phyloP scores from a whole-genome alignment of 208 protist species.

The Novymonas esmeraldas region DNA sequence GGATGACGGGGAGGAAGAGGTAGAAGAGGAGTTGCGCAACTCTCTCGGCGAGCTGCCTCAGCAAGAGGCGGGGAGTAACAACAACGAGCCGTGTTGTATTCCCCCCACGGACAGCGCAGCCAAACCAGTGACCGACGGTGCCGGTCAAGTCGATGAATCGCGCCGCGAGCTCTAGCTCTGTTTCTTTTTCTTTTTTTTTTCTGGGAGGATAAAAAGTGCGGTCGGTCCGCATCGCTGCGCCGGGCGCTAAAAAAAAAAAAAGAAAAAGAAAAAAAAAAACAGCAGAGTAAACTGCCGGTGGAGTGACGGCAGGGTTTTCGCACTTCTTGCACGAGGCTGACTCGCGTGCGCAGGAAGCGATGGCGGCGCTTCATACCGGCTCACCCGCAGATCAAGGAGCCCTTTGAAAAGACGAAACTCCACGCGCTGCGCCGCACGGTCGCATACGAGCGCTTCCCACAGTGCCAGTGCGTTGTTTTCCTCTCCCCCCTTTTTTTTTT shows the following conservation, averaged over 20 bases:
- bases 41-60: background rate
- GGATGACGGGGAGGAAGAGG: background rate
- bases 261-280: background rate
- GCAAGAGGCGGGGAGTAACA: background rate
- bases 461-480: too few species aligned
- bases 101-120: background rate
- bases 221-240: too few species aligned
- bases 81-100: background rate
- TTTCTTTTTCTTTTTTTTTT: constrained; percentile 14
- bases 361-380: too few species aligned
- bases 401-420: too few species aligned
- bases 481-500: too few species aligned
- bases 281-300: background rate
- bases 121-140: background rate
- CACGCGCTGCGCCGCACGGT: too few species aligned
- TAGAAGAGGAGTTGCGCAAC: background rate
- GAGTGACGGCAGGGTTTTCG: background rate
- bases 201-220: background rate
- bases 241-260: background rate
- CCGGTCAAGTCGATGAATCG: background rate
- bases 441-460: too few species aligned
- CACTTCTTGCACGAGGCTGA: too few species aligned
- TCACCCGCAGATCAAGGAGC: too few species aligned
- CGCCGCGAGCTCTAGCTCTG: background rate
- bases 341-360: too few species aligned